A percentile compares a stretch with the other conserved stretches of the same genome.
These are phyloP conservation scores for Eucommia ulmoides DNA, from an alignment of 257 asterid species.

Conservation along the genomic window DNA sequence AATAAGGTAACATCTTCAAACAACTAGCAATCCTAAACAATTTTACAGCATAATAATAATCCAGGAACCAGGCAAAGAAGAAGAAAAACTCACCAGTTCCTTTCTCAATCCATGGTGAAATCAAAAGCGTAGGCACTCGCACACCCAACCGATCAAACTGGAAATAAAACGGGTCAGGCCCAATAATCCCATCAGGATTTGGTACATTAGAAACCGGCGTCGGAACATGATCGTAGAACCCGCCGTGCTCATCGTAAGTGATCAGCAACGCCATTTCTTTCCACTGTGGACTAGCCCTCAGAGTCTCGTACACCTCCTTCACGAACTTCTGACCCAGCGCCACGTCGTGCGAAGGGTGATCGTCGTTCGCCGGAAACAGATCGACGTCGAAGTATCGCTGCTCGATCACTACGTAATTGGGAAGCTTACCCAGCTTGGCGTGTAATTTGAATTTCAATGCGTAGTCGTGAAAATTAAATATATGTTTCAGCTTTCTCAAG, in stretches of 20 bases:
- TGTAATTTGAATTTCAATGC: slow-evolving; percentile 39
- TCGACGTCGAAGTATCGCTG: slow-evolving; percentile 69
- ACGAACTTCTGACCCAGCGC: slow-evolving; percentile 72
- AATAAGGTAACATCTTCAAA: too few species aligned
- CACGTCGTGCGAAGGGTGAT: slow-evolving; percentile 90
- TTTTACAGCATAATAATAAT: too few species aligned
- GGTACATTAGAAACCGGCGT: slow-evolving; percentile 63
- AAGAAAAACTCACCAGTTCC: slow-evolving; percentile 47
- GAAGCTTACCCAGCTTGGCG: slow-evolving; percentile 53
- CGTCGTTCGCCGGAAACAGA: slow-evolving; percentile 67
- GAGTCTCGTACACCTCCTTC: slow-evolving; percentile 86
- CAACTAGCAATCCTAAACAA: too few species aligned
- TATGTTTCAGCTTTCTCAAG: slow-evolving; percentile 57
- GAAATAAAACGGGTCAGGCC: slow-evolving; percentile 66
- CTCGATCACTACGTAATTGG: slow-evolving; percentile 75
- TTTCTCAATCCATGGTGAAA: slow-evolving; percentile 71
- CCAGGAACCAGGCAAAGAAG: too few species aligned
- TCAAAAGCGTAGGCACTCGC: slow-evolving; percentile 58
- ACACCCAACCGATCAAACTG: slow-evolving; percentile 74
- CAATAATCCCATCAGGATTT: slow-evolving; percentile 66
- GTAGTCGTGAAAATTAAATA: slow-evolving; percentile 44
- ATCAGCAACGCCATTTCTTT: slow-evolving; percentile 51
- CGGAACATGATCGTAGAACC: slow-evolving; percentile 70
- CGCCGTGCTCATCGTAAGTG: slow-evolving; percentile 95
- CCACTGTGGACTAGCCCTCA: slow-evolving; percentile 83